Evolutionary conservation across 139 green algal species (phyloP).

Genomic region (Chlorella sp.): DNA sequence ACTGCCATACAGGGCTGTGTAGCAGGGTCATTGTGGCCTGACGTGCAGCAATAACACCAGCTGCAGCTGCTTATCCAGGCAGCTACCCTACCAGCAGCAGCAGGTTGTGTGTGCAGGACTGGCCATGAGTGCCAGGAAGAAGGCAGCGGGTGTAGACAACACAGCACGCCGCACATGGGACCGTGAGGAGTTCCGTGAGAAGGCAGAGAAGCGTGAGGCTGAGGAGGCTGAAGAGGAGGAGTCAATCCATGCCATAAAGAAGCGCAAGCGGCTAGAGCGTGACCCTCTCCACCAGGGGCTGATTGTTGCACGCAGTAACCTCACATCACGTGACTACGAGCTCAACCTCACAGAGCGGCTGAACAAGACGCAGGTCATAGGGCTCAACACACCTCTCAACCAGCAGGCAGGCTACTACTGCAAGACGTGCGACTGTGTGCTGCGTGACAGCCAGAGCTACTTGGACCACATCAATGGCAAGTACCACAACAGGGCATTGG

Average conservation of each 20-base stretch:
- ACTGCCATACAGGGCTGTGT: too few relatives aligned
- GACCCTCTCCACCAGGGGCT: conserved; percentile 86
- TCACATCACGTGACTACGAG: conserved; percentile 66
- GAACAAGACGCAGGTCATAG: conserved; percentile 72
- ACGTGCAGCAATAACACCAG: too few relatives aligned
- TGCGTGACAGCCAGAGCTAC: conserved; percentile 88
- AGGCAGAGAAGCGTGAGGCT: conserved; percentile 55
- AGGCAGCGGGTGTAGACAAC: conserved; percentile 50
- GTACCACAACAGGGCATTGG: conserved; percentile 89
- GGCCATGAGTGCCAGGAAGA: too few relatives aligned
- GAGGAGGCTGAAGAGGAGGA: conserved; percentile 39
- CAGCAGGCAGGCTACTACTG: conserved; percentile 94
- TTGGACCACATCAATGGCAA: conserved; percentile 99
- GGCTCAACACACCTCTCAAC: conserved; percentile 70
- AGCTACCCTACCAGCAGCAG: too few relatives aligned
- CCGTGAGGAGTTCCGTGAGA: conserved; percentile 65
- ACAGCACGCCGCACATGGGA: conserved; percentile 75
- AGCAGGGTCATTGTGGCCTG: too few relatives aligned
- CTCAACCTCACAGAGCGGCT: conserved; percentile 72
- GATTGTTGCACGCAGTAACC: conserved; percentile 69
- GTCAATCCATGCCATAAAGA: conserved; percentile 51
- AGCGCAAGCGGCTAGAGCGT: conserved; percentile 66
- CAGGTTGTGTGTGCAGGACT: too few relatives aligned
- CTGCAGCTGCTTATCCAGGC: too few relatives aligned
- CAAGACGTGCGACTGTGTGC: conserved; percentile 90